Evolutionary conservation across 1,139 yeast species (phyloP), one percentile per base, ranked within the genome.

Genomic region (Eremothecium cymbalariae): DNA sequence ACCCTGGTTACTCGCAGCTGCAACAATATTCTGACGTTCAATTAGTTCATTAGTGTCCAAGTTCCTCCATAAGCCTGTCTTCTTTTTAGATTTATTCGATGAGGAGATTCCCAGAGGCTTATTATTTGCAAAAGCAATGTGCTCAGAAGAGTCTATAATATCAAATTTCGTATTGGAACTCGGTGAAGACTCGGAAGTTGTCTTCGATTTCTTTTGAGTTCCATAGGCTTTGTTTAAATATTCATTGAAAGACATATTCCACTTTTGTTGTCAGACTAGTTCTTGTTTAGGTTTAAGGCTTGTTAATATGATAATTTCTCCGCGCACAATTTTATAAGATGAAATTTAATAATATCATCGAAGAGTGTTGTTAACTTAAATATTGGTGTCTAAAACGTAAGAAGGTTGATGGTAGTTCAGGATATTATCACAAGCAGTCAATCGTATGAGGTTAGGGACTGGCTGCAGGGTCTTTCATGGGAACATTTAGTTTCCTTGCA

Each of bases 201-300:
- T 40, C 35, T 34, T 36, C 36, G 36, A 43, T 21, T 29, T 36
- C 30, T 44, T 45, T 26, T 40, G 44, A 32, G 40, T 37, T 18
- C 48, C 42, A 28, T 43, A 34, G 19, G 57, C 31, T 20, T 48
- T 50, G 12, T 41, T 42, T 35, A 44, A 52, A 22, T 48, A 42
- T 18, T 46, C 38, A 17, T 38, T 34, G 19, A 37, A 39, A 31
- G 36, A 37, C 46, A 38, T 41, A n/a, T n/a, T n/a, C n/a, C n/a
- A n/a, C n/a, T n/a, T n/a, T n/a, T n/a, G n/a, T n/a, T n/a, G n/a
- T n/a, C n/a, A n/a, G n/a, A n/a, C n/a, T n/a, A n/a, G n/a, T n/a
- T n/a, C n/a, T n/a, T n/a, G n/a, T n/a, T n/a, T n/a, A n/a, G n/a
- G n/a, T n/a, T n/a, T n/a, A n/a, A n/a, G n/a, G n/a, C n/a, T n/a